Evolutionary conservation across 495 filamentous ascomycete genomes (phyloP).

Genomic region (Trichoderma asperelloides): DNA sequence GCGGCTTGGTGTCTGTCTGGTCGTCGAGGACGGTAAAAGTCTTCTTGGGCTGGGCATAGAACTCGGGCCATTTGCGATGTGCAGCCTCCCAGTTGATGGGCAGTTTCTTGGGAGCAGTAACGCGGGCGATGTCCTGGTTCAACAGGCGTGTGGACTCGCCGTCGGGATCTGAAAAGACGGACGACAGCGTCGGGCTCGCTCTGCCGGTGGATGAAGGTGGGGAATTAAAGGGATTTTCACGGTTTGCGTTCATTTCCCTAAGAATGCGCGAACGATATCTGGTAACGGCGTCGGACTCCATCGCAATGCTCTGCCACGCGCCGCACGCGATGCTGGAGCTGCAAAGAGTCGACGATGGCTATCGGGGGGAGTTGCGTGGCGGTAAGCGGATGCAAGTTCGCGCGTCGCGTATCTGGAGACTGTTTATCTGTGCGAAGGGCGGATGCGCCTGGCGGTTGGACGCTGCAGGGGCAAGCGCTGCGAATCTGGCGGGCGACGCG

Average conservation of each 20-base stretch:
- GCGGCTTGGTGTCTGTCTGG: slow-evolving; percentile 11
- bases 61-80: slow-evolving; percentile 10
- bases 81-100: slow-evolving; percentile 12
- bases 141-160: slow-evolving; percentile 36
- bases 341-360: slow-evolving; percentile 6
- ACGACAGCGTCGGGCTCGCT: slow-evolving; percentile 37
- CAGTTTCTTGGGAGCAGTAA: slow-evolving; percentile 4
- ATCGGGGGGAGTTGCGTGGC: neutral
- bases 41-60: slow-evolving; percentile 10
- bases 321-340: slow-evolving; percentile 2
- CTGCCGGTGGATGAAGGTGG: slow-evolving; percentile 45
- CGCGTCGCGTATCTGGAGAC: neutral
- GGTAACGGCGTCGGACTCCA: slow-evolving; percentile 9
- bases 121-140: slow-evolving; percentile 19
- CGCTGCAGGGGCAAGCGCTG: neutral
- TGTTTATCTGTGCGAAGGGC: neutral
- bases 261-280: slow-evolving; percentile 28
- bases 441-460: neutral
- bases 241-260: slow-evolving; percentile 28
- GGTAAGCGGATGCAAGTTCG: neutral
- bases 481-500: neutral
- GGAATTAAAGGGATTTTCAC: slow-evolving; percentile 39
- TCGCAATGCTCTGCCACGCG: slow-evolving; percentile 1
- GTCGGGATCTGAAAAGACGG: slow-evolving; percentile 36
- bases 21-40: slow-evolving; percentile 8